Evolutionary conservation across 768 basidiomycete genomes (phyloP).

Genomic region (Hysterangium stoloniferum): DNA sequence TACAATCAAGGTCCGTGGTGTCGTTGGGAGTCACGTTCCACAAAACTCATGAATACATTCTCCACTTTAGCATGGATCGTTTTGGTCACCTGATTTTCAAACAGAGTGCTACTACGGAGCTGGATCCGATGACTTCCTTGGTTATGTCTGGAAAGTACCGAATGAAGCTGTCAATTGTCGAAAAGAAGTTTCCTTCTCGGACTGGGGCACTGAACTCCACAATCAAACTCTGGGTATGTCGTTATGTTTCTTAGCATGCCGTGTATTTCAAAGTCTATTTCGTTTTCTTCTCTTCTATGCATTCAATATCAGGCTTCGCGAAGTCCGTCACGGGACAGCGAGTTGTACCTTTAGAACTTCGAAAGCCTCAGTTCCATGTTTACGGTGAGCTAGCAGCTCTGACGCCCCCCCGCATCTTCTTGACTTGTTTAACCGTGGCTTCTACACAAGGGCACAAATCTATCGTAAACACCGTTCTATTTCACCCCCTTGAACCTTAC

Average conservation of each 20-base stretch:
- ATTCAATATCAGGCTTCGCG: constrained; percentile 44
- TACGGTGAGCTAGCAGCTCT: constrained; percentile 36
- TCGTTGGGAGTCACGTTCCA: constrained; percentile 1
- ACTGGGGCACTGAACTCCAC: constrained; percentile 37
- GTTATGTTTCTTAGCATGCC: constrained; percentile 6
- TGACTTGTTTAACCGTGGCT: constrained; percentile 1
- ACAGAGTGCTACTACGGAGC: constrained; percentile 54
- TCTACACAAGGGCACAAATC: constrained; percentile 53
- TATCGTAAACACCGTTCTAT: constrained; percentile 65
- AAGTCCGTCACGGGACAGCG: constrained; percentile 32
- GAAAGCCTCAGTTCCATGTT: constrained; percentile 52
- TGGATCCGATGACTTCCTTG: constrained; percentile 81
- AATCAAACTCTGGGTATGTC: constrained; percentile 32
- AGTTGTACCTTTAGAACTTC: constrained; percentile 50
- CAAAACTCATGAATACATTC: no score
- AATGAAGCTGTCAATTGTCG: constrained; percentile 39
- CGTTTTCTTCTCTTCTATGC: constrained; percentile 11
- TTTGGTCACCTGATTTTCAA: constrained; percentile 52
- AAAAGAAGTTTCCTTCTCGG: constrained; percentile 29
- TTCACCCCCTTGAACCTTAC: constrained; percentile 64
- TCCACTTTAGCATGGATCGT: constrained; percentile 56
- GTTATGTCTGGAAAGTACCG: constrained; percentile 75
- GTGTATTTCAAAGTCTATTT: constrained; percentile 6
- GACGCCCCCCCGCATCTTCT: background rate
- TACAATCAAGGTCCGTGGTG: constrained; percentile 62